Evolutionary conservation across 306 rosid species (phyloP), one percentile per base, ranked within the genome.

Genomic region (Pterocarpus santalinus): DNA sequence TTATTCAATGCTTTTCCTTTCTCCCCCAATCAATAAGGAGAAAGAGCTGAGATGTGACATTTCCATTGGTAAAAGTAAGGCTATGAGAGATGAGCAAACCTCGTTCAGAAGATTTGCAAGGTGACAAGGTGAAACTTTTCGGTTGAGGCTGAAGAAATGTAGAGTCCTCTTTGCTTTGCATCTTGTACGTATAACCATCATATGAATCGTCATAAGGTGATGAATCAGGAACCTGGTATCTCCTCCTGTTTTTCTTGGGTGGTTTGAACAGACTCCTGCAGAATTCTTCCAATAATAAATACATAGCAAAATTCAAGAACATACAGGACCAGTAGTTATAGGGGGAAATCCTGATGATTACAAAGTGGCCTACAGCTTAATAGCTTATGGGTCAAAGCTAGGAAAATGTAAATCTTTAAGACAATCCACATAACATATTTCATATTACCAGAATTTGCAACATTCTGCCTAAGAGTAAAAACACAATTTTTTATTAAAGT

Each of bases 181-280:
- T 75, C 65, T 63, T 66, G 85, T 79, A 73, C 12, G 49, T 55
- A 38, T 58, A 15, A 62, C 84, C 92, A 68, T 90, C 90, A 13
- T 43, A 76, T 38, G 84, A 71, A 81, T 89, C 90, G 44, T 81
- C 94, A 82, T 80, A 83, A 61, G 84, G 86, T 38, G 90, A 81
- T 68, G 79, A 73, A 88, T 89, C 87, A 76, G 88, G 87, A 77
- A 80, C 79, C 51, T 67, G 86, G 33, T 90, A 82, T 68, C 82
- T 85, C 82, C 83, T 89, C 81, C 81, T 87, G 55, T 16, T 78
- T 85, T 81, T 90, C 88, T 84, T 88, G 41, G 88, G 86, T 63
- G 90, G 87, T 88, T 90, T 89, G 72, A 80, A 63, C 69, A 86
- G 75, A 65, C 80, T 88, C 92, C 97, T 95, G 94, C 90, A 79